phyloP scores from a whole-genome alignment of 768 basidiomycete species.

The Podaxis pistillaris region DNA sequence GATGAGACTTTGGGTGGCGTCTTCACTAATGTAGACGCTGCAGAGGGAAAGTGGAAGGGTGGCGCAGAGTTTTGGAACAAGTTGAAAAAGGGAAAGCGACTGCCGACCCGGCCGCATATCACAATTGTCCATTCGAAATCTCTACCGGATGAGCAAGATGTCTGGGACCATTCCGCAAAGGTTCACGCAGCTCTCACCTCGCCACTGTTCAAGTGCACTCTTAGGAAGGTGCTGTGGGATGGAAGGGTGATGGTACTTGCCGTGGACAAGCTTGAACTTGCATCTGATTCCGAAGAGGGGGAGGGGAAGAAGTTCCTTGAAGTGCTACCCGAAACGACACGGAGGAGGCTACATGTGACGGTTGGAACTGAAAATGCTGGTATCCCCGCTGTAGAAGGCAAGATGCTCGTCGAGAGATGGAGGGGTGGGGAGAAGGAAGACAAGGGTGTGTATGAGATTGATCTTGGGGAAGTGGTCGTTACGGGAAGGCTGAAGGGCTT shows the following conservation, averaged over 20 bases:
- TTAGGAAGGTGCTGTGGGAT: conserved; percentile 73
- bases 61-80: conserved; percentile 43
- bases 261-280: conserved; percentile 53
- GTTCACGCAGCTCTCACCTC: conserved; percentile 37
- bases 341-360: conserved; percentile 74
- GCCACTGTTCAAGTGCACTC: conserved; percentile 58
- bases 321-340: conserved; percentile 44
- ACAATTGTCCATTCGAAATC: conserved; percentile 77
- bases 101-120: conserved; percentile 72
- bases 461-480: conserved; percentile 6
- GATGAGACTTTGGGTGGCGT: conserved; percentile 39
- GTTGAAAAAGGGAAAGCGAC: conserved; percentile 43
- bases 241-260: conserved; percentile 77
- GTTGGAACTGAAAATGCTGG: conserved; percentile 64
- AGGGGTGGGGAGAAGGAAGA: conserved; percentile 29
- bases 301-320: conserved; percentile 47
- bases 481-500: conserved; percentile 7
- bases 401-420: conserved; percentile 58
- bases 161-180: conserved; percentile 50
- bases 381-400: conserved; percentile 69
- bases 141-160: conserved; percentile 22
- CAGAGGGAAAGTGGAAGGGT: conserved; percentile 21
- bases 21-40: conserved; percentile 34
- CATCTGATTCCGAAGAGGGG: conserved; percentile 20
- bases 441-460: conserved; percentile 7